phyloP scores from a whole-genome alignment of 805 yeast genomes.

The Metschnikowia matae region DNA sequence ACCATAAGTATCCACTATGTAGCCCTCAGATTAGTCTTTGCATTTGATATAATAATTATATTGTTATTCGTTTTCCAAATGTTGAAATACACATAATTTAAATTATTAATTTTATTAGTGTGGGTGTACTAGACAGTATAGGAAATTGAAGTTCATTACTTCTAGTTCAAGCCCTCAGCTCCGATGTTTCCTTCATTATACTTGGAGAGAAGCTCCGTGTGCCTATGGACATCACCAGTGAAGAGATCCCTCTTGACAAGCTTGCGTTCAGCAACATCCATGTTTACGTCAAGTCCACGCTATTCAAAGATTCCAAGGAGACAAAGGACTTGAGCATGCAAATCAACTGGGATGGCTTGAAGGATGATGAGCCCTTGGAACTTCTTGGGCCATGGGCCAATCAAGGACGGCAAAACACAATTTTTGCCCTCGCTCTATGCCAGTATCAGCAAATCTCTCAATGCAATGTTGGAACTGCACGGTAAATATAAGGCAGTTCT shows the following conservation, averaged over 20 bases:
- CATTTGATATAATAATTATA: no score
- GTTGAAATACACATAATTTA: no score
- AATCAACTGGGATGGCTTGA: conserved; percentile 32
- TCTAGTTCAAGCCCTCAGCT: no score
- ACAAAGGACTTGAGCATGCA: conserved; percentile 19
- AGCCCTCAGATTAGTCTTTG: no score
- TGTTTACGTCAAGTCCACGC: conserved; percentile 20
- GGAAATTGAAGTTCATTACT: no score
- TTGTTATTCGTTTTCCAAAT: no score
- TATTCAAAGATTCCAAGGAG: conserved; percentile 14
- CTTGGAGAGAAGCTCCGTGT: conserved; percentile 30
- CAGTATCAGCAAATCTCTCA: conserved; percentile 21
- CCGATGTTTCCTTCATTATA: conserved; percentile 15
- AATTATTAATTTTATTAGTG: no score
- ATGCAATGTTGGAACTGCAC: conserved; percentile 11
- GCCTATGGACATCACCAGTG: conserved; percentile 20
- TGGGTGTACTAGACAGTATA: no score
- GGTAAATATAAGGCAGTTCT: conserved; percentile 13
- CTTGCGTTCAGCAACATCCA: conserved; percentile 19
- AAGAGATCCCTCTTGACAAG: conserved; percentile 11
- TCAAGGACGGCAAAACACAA: conserved; percentile 6
- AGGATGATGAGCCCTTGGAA: conserved; percentile 38
- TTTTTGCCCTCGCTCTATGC: conserved; percentile 19
- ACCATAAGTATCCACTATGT: no score
- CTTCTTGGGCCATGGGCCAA: conserved; percentile 18